Evolutionary conservation across 495 filamentous ascomycete genomes (phyloP), one percentile per base, ranked within the genome.

Genomic region (Tuber brumale): DNA sequence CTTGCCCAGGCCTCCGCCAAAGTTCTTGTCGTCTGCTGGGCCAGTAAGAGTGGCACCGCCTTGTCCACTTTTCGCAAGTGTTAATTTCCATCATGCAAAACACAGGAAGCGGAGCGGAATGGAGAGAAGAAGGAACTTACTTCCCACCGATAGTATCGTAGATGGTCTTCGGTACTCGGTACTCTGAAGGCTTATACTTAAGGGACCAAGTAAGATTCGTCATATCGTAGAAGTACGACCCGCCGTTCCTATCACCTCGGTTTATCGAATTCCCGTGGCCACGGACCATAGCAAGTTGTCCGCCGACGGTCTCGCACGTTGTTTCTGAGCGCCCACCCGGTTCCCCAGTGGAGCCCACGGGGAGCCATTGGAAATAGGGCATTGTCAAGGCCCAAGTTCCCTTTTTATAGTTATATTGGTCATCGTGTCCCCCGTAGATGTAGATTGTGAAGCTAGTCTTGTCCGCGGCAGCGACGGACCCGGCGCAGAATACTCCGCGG

Each of bases 111-210:
- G 61, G 18, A 10, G 19, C 19, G 70, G 44, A 14, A n/a, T n/a
- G 48, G 10, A 37, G 37, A 3, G 3, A 42, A 45, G 35, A 27
- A 19, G 41, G 45, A 42, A 73, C 78, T 19, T 79, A 76, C 78
- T 37, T 18, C 41, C 78, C 78, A 57, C 78, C 78, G 31, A 80
- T 79, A 70, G 48, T 57, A 8, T 43, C 48, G 21, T 1, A 66
- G 43, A 80, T 18, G 19, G 27, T n/a, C 42, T 42, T 16, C 37
- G 78, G 78, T 2, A 80, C 76, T 9, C 73, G 44, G 14, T 80
- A 80, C 27, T 61, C 51, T 31, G 51, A 31, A 14, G 51, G 51
- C 51, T 61, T n/a, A 16, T 61, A 61, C 51, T 61, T 31, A 31
- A 27, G 10, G n/a, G 10, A 3, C 51, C n/a, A 61, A n/a, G 51